Percentiles rank a stretch among this genome's conserved stretches.
Conservation (phyloP, 1,139 yeast species). For the Zygosaccharomyces pseudobailii region DNA sequence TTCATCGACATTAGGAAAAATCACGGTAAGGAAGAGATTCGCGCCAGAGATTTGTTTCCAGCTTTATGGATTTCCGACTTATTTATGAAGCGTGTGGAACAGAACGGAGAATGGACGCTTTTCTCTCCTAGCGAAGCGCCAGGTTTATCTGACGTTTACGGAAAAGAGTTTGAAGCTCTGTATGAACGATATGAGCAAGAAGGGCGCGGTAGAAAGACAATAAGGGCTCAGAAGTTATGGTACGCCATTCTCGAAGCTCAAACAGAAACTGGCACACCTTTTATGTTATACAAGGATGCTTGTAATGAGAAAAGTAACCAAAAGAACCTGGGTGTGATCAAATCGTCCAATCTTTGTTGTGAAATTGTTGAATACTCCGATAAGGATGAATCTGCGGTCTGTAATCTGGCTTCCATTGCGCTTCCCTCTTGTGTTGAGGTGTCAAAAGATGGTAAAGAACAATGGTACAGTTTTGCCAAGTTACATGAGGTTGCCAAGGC, state of each 20-base stretch:
- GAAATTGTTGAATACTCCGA: constrained; percentile 86
- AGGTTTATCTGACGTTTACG: constrained; percentile 73
- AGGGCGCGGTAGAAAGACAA: constrained; percentile 63
- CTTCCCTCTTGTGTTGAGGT: constrained; percentile 58
- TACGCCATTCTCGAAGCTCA: constrained; percentile 81
- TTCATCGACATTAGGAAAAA: constrained; percentile 80
- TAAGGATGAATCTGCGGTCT: constrained; percentile 86
- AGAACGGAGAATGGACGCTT: constrained; percentile 74
- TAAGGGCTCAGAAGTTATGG: constrained; percentile 88
- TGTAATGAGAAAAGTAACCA: constrained; percentile 81
- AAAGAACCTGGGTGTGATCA: constrained; percentile 80
- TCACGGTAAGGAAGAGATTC: constrained; percentile 86
- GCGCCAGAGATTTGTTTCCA: constrained; percentile 85
- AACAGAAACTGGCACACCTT: constrained; percentile 91
- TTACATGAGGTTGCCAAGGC: constrained; percentile 72
- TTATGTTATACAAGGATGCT: constrained; percentile 85
- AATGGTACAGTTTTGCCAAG: constrained; percentile 63
- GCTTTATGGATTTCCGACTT: constrained; percentile 92
- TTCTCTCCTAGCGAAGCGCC: constrained; percentile 89
- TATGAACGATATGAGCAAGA: constrained; percentile 69
- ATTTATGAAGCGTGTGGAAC: constrained; percentile 84
- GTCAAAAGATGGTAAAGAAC: constrained; percentile 43
- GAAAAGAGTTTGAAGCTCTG: constrained; percentile 70
- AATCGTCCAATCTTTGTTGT: constrained; percentile 84
- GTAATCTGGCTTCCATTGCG: constrained; percentile 85